Percentiles rank a stretch among this genome's conserved stretches.
Conservation (phyloP, 1,139 yeast species). For the Debaryomyces robertsiae region DNA sequence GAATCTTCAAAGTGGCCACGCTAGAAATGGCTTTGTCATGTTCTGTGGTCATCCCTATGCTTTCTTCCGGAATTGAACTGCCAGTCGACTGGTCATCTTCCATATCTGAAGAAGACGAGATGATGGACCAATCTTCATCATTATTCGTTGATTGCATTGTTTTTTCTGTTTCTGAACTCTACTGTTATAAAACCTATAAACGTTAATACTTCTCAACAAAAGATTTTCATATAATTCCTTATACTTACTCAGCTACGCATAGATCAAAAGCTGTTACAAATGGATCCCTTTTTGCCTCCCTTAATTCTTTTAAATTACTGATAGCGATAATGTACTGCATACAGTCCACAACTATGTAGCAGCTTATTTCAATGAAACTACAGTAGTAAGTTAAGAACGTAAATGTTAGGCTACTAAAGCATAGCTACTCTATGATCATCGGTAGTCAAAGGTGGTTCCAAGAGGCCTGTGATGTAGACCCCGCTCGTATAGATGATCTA, state of each 20-base stretch:
- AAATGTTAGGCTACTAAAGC: no score
- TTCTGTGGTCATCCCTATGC: background rate
- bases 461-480: no score
- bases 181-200: background rate
- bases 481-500: no score
- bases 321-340: conserved; percentile 9
- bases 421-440: no score
- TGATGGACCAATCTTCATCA: conserved; percentile 51
- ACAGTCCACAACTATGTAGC: background rate
- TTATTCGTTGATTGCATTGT: conserved; percentile 11
- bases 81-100: conserved; percentile 40
- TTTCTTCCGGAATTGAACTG: conserved; percentile 15
- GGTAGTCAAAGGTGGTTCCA: no score
- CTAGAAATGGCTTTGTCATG: conserved; percentile 16
- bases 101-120: conserved; percentile 46
- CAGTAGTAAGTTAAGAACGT: no score
- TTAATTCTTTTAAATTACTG: conserved; percentile 6
- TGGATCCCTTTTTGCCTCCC: conserved; percentile 7
- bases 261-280: conserved; percentile 4
- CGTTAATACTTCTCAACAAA: conserved; percentile 1
- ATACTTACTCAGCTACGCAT: conserved; percentile 4
- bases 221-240: background rate
- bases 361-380: no score
- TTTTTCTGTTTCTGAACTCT: background rate
- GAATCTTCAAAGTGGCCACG: conserved; percentile 23